Evolutionary conservation across 139 green algal species (phyloP), one percentile per base, ranked within the genome.

Genomic region (Coccomyxa sp.): DNA sequence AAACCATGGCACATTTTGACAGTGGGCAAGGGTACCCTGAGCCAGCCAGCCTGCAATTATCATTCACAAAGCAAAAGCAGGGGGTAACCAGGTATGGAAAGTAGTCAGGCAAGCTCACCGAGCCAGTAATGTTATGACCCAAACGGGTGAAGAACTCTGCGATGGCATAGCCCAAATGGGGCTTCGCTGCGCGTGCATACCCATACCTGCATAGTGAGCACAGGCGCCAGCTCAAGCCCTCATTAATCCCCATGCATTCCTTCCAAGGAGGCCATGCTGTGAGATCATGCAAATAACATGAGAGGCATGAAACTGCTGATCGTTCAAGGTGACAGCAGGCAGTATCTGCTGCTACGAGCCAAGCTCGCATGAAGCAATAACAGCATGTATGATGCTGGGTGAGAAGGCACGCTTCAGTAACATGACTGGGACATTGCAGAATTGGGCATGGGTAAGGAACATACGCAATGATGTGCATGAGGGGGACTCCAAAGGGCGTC

Each of bases 391-490:
- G 7, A 25, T 3, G 60, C 57, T 25, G n/a, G 76, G 27, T 14
- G 13, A 17, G 0, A 57, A 74, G 21, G 63, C 1, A 71, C 4
- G 18, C 63, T 28, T 71, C 18, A 28, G 63, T n/a, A 25, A 71
- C 9, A 28, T 71, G 18, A 25, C 63, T 71, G 63, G 21, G 9
- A 71, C 63, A 71, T 9, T 28, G 63, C 63, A 71, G 7, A 71
- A 21, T 71, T 71, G 63, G 63, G 9, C 58, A 75, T 67, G 32
- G 67, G 30, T 16, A 28, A 32, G 18, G 18, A 31, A 10, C 81
- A 30, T 28, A 84, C 81, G 71, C 81, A 77, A 84, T 84, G 71
- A 84, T 51, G 51, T 84, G 68, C 74, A 84, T 60, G 71, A 81
- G 78, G 28, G 81, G 71, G 15, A 84, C n/a, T 21, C 81, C 81